Evolutionary conservation across 192 early-diverging fungal species (phyloP).

Genomic region (Spinellus fusiger): DNA sequence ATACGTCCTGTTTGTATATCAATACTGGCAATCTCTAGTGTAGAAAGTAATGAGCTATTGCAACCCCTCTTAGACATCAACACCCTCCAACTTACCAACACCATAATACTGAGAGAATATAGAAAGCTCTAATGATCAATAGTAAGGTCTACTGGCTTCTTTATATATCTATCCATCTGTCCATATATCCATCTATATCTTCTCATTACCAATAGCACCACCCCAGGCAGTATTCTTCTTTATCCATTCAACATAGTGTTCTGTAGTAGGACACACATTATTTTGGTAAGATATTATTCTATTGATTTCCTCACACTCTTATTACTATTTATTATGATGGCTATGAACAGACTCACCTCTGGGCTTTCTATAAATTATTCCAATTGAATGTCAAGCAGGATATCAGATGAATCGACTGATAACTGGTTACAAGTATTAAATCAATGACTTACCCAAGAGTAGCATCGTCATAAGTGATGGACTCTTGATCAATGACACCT

Average conservation of each 20-base stretch:
- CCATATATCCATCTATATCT: not conserved
- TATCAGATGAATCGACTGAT: too few species aligned
- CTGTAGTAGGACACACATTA: slow-evolving; percentile 11
- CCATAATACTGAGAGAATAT: slow-evolving; percentile 66
- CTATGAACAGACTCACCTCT: slow-evolving; percentile 6
- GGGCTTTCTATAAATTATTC: not conserved
- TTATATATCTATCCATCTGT: not conserved
- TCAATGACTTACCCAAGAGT: slow-evolving; percentile 49
- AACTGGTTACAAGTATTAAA: too few species aligned
- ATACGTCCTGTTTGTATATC: slow-evolving; percentile 64
- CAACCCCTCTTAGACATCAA: not conserved
- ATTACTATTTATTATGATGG: not conserved
- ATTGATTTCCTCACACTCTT: not conserved
- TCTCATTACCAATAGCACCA: slow-evolving; percentile 64
- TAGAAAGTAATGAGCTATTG: not conserved
- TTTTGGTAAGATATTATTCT: not conserved
- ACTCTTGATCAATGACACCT: slow-evolving; percentile 44
- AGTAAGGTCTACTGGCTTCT: not conserved
- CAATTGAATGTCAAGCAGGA: not conserved
- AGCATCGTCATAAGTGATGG: slow-evolving; percentile 51
- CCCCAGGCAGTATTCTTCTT: slow-evolving; percentile 62
- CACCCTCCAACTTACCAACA: slow-evolving; percentile 31
- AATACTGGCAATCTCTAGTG: slow-evolving; percentile 66
- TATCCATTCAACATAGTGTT: slow-evolving; percentile 69
- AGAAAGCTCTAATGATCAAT: slow-evolving; percentile 48